These are phyloP conservation scores for Pichia pseudocactophila DNA, from an alignment of 805 yeast genomes.

Conservation along the genomic window DNA sequence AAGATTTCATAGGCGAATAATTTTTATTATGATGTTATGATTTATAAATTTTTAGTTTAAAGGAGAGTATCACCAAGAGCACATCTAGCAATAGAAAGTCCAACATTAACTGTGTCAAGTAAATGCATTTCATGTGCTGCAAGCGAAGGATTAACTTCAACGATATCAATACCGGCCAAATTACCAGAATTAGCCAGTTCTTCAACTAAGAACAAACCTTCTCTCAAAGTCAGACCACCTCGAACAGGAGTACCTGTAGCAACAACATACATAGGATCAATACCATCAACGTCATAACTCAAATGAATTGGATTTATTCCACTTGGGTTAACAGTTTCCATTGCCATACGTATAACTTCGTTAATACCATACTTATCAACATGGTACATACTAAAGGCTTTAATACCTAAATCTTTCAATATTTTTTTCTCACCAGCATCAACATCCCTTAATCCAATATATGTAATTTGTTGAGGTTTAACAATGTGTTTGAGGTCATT, in stretches of 20 bases:
- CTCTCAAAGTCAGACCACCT: constrained; percentile 92
- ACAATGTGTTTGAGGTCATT: constrained; percentile 46
- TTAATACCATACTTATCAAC: constrained; percentile 91
- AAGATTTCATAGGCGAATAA: too few relatives aligned
- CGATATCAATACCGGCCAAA: constrained; percentile 80
- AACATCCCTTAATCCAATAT: constrained; percentile 91
- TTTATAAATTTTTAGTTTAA: constrained; percentile 22
- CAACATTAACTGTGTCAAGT: constrained; percentile 79
- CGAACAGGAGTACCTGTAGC: constrained; percentile 98
- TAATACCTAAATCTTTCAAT: constrained; percentile 58
- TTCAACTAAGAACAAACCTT: constrained; percentile 87
- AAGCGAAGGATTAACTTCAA: constrained; percentile 85
- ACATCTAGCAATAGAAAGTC: constrained; percentile 85
- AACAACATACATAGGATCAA: constrained; percentile 89
- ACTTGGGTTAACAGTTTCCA: constrained; percentile 66
- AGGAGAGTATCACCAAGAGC: constrained; percentile 87
- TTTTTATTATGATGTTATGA: too few relatives aligned
- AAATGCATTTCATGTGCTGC: constrained; percentile 72
- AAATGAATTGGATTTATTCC: constrained; percentile 70
- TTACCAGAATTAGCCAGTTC: constrained; percentile 87
- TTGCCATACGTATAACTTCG: constrained; percentile 85
- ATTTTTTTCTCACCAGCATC: constrained; percentile 78
- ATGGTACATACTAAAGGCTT: constrained; percentile 93
- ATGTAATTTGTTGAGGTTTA: constrained; percentile 65
- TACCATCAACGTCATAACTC: constrained; percentile 93